Conservation (phyloP, 768 basidiomycete genomes). For the Lactarius quietus region DNA sequence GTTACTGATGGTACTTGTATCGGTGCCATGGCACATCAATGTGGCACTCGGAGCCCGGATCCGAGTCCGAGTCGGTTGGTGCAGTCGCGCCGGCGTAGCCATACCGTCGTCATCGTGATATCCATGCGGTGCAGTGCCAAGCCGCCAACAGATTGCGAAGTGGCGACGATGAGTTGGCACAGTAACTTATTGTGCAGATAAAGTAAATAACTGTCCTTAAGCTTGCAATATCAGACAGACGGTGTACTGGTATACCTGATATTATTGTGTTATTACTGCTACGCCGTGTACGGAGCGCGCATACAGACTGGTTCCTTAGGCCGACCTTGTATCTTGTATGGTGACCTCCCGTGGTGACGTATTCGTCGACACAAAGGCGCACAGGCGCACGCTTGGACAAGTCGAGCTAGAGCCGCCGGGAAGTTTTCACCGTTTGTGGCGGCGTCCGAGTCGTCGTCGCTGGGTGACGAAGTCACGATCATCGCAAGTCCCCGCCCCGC, state of each 20-base stretch:
- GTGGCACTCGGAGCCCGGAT: background rate
- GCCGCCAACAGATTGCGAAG: background rate
- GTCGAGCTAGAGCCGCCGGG: background rate
- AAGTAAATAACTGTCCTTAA: background rate
- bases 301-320: too few species aligned
- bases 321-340: background rate
- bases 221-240: too few species aligned
- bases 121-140: background rate
- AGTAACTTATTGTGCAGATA: background rate
- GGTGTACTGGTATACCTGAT: too few species aligned
- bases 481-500: background rate
- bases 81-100: background rate
- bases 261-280: background rate
- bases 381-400: too few species aligned
- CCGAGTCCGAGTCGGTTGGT: background rate
- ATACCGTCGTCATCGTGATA: background rate
- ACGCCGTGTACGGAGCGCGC: background rate
- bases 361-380: background rate
- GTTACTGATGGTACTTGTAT: too few species aligned
- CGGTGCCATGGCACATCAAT: too few species aligned
- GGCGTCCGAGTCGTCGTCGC: background rate
- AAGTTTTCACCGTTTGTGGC: background rate
- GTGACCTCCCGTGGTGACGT: background rate
- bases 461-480: background rate
- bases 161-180: background rate